These are phyloP conservation scores for Parathielavia appendiculata DNA, from an alignment of 495 filamentous ascomycete species.

Conservation along the genomic window DNA sequence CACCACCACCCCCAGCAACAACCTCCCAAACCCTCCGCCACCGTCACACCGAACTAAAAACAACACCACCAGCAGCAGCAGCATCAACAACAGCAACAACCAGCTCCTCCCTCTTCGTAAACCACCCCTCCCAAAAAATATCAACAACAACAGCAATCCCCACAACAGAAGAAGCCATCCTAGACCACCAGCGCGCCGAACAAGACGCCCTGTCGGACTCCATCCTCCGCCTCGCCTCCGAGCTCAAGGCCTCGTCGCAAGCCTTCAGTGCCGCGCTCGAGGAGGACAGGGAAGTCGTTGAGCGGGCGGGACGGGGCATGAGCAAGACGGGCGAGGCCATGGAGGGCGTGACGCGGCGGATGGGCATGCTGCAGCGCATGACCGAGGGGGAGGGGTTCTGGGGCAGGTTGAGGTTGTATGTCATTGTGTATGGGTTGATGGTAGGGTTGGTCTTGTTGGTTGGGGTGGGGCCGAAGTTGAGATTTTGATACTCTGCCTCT, in stretches of 20 bases:
- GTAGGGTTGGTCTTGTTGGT: conserved; percentile 68
- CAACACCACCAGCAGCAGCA: conserved; percentile 8
- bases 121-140: conserved; percentile 11
- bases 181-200: conserved; percentile 68
- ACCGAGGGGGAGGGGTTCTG: conserved; percentile 84
- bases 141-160: conserved; percentile 9
- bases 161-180: conserved; percentile 54
- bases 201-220: conserved; percentile 81
- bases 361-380: conserved; percentile 68
- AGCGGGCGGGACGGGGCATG: conserved; percentile 64
- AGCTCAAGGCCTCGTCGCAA: conserved; percentile 69
- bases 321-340: conserved; percentile 70
- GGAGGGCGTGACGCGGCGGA: conserved; percentile 64
- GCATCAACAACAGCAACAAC: conserved; percentile 20
- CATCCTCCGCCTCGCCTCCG: conserved; percentile 68
- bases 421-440: conserved; percentile 74
- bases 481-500: conserved; percentile 61
- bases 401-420: conserved; percentile 80
- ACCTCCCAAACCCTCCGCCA: conserved; percentile 27
- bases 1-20: conserved; percentile 17
- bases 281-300: conserved; percentile 64
- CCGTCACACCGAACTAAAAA: conserved; percentile 13
- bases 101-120: conserved; percentile 36
- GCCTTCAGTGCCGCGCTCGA: conserved; percentile 66
- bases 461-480: conserved; percentile 74